Evolutionary conservation across 768 basidiomycete species (phyloP), one percentile per base, ranked within the genome.

Genomic region (Ramaria rubella): DNA sequence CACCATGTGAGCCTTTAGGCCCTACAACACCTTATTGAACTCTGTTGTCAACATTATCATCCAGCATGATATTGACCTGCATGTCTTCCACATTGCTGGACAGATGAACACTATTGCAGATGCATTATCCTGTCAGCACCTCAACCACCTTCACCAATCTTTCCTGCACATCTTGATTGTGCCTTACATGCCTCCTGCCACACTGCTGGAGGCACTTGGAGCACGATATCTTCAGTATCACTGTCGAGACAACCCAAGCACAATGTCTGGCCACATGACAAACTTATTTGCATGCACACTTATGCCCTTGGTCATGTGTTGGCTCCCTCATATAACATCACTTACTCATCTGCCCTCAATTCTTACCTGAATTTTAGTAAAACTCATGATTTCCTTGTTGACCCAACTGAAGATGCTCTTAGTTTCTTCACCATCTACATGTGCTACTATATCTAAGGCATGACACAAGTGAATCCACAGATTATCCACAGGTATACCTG

Each of bases 361-460:
- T 57, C 58, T 2, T 59, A 51, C 30, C 5, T 59, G 24, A 8
- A 26, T 44, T 59, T 59, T 34, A 58, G 58, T 31, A 11, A 46
- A 15, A 5, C 50, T 4, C 58, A 59, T 46, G 15, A 58, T 9
- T 59, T 61, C 38, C 26, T 43, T 0, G 31, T 36, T n/a, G 12
- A 2, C 15, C 62, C 0, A n/a, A n/a, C n/a, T n/a, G n/a, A n/a
- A n/a, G n/a, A n/a, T n/a, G n/a, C n/a, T n/a, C n/a, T n/a, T n/a
- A 61, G 59, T 1, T 62, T 64, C 40, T 65, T 43, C 23, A 12
- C 61, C 0, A 40, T 58, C 0, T 65, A 56, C 36, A 60, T 58
- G 56, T 55, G 17, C 0, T 56, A 52, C 1, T 36, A 68, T 36
- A 66, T 70, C n/a, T n/a, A n/a, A n/a, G n/a, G n/a, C n/a, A n/a